These are phyloP conservation scores for Leccinum insolens DNA, from an alignment of 1,284 basidiomycete genomes.

Conservation along the genomic window DNA sequence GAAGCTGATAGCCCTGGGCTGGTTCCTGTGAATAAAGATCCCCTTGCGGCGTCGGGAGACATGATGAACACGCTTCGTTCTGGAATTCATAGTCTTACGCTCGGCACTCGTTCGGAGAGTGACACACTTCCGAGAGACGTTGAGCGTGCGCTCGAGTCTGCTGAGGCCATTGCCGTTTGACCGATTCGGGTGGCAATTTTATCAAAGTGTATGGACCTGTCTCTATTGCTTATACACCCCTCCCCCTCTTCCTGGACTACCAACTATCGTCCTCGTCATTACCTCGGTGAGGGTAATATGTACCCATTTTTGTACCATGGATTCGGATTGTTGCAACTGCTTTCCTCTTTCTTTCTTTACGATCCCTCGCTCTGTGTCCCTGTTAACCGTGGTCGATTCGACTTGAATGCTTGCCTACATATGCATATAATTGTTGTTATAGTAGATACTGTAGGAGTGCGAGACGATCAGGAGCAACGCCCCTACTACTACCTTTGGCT, in stretches of 20 bases:
- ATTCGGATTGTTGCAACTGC: background rate
- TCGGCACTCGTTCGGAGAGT: conserved; percentile 19
- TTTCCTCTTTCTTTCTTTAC: background rate
- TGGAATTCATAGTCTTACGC: conserved; percentile 35
- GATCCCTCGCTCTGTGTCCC: background rate
- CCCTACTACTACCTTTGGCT: background rate
- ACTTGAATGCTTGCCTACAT: background rate
- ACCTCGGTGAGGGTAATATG: background rate
- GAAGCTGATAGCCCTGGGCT: conserved; percentile 2
- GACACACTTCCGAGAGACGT: conserved; percentile 39
- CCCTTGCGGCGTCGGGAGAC: conserved; percentile 23
- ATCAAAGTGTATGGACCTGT: background rate
- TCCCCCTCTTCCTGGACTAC: background rate
- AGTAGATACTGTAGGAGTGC: background rate
- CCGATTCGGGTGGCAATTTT: background rate
- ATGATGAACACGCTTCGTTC: conserved; percentile 38
- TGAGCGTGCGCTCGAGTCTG: conserved; percentile 35
- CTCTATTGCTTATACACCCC: background rate
- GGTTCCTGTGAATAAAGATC: conserved; percentile 12
- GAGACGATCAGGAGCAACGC: background rate
- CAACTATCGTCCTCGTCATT: background rate
- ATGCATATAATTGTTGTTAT: background rate
- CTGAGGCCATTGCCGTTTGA: conserved; percentile 20
- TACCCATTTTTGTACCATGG: background rate
- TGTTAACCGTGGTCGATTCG: background rate